Conservation (phyloP, 768 basidiomycete species). For the Psilocybe tampanensis region DNA sequence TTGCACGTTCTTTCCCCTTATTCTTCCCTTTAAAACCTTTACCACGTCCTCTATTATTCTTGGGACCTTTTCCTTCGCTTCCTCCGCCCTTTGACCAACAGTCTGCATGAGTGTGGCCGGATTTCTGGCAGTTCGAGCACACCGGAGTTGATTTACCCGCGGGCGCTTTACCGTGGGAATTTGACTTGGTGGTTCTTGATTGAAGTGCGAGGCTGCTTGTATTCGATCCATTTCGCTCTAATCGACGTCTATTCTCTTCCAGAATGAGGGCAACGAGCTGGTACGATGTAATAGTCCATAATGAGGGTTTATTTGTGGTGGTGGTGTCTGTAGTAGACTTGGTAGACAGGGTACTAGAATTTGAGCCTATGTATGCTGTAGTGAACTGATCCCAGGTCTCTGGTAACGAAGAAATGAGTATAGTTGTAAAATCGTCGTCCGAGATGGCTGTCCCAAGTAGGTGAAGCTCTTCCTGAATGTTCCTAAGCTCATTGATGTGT, state of each 20-base stretch:
- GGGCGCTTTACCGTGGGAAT: background rate
- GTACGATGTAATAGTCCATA: conserved; percentile 19
- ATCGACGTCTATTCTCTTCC: conserved; percentile 21
- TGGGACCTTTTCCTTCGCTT: conserved; percentile 33
- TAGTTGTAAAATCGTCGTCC: conserved; percentile 33
- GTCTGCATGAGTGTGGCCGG: conserved; percentile 25
- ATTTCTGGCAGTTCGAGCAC: conserved; percentile 35
- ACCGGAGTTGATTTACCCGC: background rate
- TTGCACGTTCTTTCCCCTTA: conserved; percentile 15
- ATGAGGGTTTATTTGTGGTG: conserved; percentile 16
- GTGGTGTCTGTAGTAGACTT: no score
- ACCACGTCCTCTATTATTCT: conserved; percentile 14
- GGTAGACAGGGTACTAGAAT: no score
- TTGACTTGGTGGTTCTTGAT: background rate
- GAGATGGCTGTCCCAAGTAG: conserved; percentile 22
- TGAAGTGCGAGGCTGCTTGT: background rate
- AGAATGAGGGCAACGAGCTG: conserved; percentile 25
- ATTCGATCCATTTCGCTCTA: background rate
- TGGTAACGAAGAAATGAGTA: conserved; percentile 29
- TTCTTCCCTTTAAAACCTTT: no score
- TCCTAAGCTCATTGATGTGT: conserved; percentile 24
- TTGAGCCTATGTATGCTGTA: conserved; percentile 23
- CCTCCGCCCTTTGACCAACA: conserved; percentile 32
- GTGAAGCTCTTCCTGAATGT: conserved; percentile 28
- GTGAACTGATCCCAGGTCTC: conserved; percentile 30